These are phyloP conservation scores for Polyporus tsugae DNA, from an alignment of 1,284 basidiomycete genomes.

Conservation along the genomic window DNA sequence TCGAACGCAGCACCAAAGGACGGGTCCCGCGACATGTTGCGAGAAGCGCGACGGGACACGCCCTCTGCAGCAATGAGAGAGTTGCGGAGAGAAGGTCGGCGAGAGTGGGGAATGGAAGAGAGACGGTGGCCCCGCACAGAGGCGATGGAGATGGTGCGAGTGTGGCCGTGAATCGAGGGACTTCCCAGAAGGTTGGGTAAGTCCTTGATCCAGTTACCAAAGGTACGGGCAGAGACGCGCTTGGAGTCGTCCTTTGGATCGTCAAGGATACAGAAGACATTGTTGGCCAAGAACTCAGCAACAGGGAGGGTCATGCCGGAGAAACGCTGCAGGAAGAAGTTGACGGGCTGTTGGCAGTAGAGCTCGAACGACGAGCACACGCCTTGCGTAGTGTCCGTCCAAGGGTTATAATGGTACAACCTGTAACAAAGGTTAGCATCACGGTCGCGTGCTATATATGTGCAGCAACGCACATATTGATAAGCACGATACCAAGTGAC, in stretches of 20 bases:
- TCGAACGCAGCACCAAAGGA: constrained; percentile 66
- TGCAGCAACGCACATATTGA: constrained; percentile 82
- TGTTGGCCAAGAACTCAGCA: constrained; percentile 86
- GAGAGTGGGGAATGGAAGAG: constrained; percentile 68
- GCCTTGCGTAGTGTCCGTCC: constrained; percentile 90
- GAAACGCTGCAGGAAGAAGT: constrained; percentile 91
- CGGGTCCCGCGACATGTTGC: constrained; percentile 66
- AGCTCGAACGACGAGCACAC: constrained; percentile 85
- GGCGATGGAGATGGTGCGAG: constrained; percentile 60
- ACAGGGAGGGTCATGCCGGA: constrained; percentile 91
- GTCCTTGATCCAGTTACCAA: constrained; percentile 87
- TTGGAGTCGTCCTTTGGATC: constrained; percentile 61
- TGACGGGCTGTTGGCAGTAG: constrained; percentile 82
- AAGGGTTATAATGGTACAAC: constrained; percentile 98
- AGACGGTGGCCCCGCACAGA: constrained; percentile 70
- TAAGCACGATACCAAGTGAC: constrained; percentile 98
- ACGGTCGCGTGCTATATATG: constrained; percentile 21
- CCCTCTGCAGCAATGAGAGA: constrained; percentile 53
- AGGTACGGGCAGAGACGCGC: constrained; percentile 83
- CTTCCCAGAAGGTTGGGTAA: constrained; percentile 73
- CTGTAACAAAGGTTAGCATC: constrained; percentile 45
- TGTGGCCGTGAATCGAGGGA: constrained; percentile 42
- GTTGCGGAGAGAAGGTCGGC: constrained; percentile 71
- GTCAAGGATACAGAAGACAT: constrained; percentile 87
- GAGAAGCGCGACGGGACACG: constrained; percentile 56